phyloP scores from a whole-genome alignment of 306 rosid genomes.

The Castanea crenata region DNA sequence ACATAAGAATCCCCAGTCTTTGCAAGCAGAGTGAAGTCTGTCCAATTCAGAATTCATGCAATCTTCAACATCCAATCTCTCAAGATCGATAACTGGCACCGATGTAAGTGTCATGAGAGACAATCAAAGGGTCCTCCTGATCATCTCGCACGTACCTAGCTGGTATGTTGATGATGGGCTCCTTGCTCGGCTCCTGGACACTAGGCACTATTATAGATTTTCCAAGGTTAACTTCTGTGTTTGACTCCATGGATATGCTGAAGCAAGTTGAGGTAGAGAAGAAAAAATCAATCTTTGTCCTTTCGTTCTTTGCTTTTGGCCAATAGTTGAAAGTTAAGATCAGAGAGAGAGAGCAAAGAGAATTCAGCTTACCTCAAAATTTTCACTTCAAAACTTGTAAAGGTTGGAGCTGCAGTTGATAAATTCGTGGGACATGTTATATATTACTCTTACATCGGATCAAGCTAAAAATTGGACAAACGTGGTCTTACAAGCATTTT shows the following conservation, averaged over 20 bases:
- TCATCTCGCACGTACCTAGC: conserved; percentile 19
- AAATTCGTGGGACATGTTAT: too few species aligned
- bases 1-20: conserved; percentile 33
- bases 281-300: neutral
- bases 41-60: conserved; percentile 16
- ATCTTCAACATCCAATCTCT: neutral
- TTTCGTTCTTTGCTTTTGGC: neutral
- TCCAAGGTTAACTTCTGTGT: conserved; percentile 23
- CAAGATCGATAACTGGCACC: conserved; percentile 25
- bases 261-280: neutral
- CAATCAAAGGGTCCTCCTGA: neutral
- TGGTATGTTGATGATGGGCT: neutral
- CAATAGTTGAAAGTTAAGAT: too few species aligned
- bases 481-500: too few species aligned
- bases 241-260: conserved; percentile 6
- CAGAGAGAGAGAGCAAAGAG: too few species aligned
- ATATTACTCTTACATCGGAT: too few species aligned
- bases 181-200: conserved; percentile 30
- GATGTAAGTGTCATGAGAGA: neutral
- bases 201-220: conserved; percentile 38
- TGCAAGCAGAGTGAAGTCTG: conserved; percentile 23
- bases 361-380: too few species aligned
- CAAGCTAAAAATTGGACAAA: too few species aligned
- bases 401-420: too few species aligned
- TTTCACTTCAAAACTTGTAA: too few species aligned